Evolutionary conservation across 257 asterid genomes (phyloP).

Genomic region (Fraxinus excelsior): DNA sequence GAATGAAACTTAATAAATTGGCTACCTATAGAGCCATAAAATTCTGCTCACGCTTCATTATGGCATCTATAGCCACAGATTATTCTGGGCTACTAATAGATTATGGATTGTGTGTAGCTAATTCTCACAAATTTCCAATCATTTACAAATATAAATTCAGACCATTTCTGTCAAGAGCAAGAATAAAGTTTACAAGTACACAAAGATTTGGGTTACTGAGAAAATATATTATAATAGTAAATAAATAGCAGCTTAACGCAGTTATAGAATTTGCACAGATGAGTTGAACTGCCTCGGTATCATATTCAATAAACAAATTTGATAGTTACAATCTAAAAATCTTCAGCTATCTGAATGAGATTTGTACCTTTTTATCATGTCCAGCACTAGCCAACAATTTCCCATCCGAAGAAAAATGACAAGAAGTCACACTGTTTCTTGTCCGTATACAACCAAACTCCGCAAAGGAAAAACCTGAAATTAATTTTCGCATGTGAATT

Average conservation of each 20-base stretch:
- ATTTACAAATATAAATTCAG: background rate
- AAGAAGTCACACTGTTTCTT: constrained; percentile 85
- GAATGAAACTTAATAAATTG: background rate
- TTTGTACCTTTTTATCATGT: constrained; percentile 84
- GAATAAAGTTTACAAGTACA: background rate
- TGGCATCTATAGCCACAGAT: background rate
- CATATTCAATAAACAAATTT: background rate
- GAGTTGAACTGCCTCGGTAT: background rate
- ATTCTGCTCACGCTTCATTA: background rate
- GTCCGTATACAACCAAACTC: constrained; percentile 90
- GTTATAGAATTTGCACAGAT: background rate
- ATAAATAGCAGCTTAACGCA: background rate
- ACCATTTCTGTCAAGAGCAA: background rate
- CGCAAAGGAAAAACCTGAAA: constrained; percentile 64
- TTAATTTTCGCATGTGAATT: background rate
- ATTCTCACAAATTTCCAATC: background rate
- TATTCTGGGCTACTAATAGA: background rate
- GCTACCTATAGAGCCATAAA: background rate
- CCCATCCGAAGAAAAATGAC: constrained; percentile 98
- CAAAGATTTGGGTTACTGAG: background rate
- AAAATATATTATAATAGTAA: background rate
- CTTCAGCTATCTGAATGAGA: background rate
- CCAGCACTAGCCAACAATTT: constrained; percentile 96
- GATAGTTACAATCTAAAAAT: background rate
- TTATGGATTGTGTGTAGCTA: background rate